These are phyloP conservation scores for Leishmania lainsoni DNA, from an alignment of 208 protist genomes.

Conservation along the genomic window DNA sequence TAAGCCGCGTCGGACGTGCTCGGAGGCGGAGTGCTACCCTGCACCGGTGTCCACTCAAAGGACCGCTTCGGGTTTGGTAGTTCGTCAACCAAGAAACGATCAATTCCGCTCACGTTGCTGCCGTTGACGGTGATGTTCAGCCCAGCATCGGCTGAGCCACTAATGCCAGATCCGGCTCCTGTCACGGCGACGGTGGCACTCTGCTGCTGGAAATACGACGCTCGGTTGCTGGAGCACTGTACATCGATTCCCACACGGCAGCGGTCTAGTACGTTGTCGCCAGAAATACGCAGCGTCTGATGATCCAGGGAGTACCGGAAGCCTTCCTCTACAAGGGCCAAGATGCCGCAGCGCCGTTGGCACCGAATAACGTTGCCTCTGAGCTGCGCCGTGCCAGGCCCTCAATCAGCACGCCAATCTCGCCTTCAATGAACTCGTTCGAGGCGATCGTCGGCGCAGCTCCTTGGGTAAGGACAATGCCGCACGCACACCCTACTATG, in stretches of 20 bases:
- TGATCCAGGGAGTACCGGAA: constrained; percentile 30
- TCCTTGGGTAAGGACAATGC: constrained; percentile 69
- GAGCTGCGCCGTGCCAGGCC: constrained; percentile 56
- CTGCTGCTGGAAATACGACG: constrained; percentile 20
- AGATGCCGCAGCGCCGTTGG: constrained; percentile 79
- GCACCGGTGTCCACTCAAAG: constrained; percentile 45
- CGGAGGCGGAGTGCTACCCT: constrained; percentile 10
- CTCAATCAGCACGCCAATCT: constrained; percentile 82
- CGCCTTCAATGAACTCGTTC: constrained; percentile 78
- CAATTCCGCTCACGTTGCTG: not conserved
- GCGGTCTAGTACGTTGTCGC: constrained; percentile 83
- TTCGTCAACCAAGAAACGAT: constrained; percentile 41
- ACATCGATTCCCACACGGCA: constrained; percentile 86
- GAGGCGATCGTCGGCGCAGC: constrained; percentile 63
- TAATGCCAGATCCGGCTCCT: not conserved
- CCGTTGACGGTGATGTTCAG: not conserved
- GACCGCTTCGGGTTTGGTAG: constrained; percentile 38
- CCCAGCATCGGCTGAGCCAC: not conserved
- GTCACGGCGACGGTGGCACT: not conserved
- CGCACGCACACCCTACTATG: constrained; percentile 39
- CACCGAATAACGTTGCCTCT: constrained; percentile 72
- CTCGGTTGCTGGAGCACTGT: constrained; percentile 37
- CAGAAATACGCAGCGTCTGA: constrained; percentile 62
- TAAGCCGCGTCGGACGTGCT: constrained; percentile 12
- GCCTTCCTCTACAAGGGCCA: constrained; percentile 58